These are phyloP conservation scores for Diversispora epigaea DNA, from an alignment of 192 early-diverging fungal species.

Conservation along the genomic window DNA sequence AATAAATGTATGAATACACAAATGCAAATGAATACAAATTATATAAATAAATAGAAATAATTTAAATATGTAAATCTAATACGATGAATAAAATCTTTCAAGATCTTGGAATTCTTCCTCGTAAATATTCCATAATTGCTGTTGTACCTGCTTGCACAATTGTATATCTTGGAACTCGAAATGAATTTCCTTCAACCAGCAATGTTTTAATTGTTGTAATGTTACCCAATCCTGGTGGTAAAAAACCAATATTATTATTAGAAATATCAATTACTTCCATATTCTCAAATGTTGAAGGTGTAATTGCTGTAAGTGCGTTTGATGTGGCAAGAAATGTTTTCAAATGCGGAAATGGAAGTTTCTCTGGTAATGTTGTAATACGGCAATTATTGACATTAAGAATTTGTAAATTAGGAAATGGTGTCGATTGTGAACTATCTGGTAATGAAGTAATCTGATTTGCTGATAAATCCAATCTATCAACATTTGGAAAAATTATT, in stretches of 20 bases:
- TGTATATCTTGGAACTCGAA: conserved; percentile 53
- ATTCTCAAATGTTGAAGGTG: conserved; percentile 43
- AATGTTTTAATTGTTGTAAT: conserved; percentile 47
- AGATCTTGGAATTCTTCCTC: conserved; percentile 42
- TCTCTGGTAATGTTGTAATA: conserved; percentile 40
- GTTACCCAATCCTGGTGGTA: conserved; percentile 55
- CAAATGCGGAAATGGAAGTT: conserved; percentile 48
- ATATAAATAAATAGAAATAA: no score
- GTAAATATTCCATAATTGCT: conserved; percentile 57
- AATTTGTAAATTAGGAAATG: conserved; percentile 49
- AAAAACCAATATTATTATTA: conserved; percentile 51
- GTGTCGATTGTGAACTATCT: conserved; percentile 23
- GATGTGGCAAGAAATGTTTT: conserved; percentile 40
- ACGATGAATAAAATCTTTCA: no score
- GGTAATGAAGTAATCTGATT: conserved; percentile 43
- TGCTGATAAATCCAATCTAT: conserved; percentile 45
- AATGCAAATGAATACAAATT: no score
- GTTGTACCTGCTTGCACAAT: conserved; percentile 54
- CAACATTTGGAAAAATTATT: conserved; percentile 42
- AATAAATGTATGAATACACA: no score
- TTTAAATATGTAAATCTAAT: no score
- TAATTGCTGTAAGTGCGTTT: conserved; percentile 46
- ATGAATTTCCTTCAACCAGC: conserved; percentile 52
- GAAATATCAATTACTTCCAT: conserved; percentile 51
- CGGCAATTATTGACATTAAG: conserved; percentile 43